Conservation (phyloP, 768 basidiomycete species). For the Pulveroboletus sp. region DNA sequence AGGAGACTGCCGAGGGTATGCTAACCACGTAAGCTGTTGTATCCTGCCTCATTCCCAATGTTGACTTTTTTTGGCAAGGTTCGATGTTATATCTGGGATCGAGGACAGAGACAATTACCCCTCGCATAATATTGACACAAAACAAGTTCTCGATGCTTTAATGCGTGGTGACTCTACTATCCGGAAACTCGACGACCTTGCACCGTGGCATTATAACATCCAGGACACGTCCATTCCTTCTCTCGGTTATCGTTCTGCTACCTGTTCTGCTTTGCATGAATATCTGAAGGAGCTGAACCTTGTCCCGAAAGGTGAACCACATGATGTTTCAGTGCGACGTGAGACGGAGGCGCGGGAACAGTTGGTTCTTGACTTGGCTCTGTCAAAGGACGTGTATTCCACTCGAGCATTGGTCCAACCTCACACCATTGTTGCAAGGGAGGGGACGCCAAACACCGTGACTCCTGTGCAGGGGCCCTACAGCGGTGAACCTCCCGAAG, state of each 20-base stretch:
- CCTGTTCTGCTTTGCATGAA: constrained; percentile 36
- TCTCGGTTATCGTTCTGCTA: constrained; percentile 35
- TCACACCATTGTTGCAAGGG: background rate
- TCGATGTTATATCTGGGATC: constrained; percentile 58
- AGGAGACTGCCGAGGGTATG: constrained; percentile 48
- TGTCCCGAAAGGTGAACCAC: constrained; percentile 32
- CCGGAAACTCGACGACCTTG: constrained; percentile 35
- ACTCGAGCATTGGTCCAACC: constrained; percentile 36
- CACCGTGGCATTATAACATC: constrained; percentile 57
- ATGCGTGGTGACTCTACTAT: constrained; percentile 45
- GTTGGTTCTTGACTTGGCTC: constrained; percentile 57
- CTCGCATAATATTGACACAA: constrained; percentile 48
- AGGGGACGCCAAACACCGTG: constrained; percentile 7
- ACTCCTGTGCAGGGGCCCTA: constrained; percentile 45
- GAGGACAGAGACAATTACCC: constrained; percentile 44
- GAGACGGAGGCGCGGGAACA: constrained; percentile 60
- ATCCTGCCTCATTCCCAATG: background rate
- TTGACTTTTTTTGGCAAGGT: constrained; percentile 37
- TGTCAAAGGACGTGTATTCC: constrained; percentile 60
- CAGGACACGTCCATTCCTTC: constrained; percentile 42
- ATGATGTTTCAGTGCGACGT: constrained; percentile 39
- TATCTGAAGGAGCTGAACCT: constrained; percentile 46
- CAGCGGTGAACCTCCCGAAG: constrained; percentile 50
- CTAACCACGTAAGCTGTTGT: constrained; percentile 53
- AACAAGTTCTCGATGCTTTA: constrained; percentile 52